Conservation (phyloP, 2,329 filamentous ascomycete genomes). For the Leptographium wingfieldii region DNA sequence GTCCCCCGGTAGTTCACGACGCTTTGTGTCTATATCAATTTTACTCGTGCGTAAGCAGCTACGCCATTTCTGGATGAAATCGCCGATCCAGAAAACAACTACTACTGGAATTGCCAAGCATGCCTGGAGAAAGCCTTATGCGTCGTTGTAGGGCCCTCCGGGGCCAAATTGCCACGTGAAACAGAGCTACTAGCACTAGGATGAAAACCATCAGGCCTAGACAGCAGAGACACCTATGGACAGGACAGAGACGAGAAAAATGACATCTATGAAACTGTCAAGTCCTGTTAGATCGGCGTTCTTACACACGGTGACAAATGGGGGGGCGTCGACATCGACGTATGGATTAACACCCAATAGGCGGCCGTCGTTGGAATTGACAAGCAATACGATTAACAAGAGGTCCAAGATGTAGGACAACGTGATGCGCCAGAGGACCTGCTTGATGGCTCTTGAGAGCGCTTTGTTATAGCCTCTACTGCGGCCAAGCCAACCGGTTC, state of each 20-base stretch:
- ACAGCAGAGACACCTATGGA: conserved; percentile 47
- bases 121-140: conserved; percentile 37
- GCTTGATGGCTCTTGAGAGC: conserved; percentile 72
- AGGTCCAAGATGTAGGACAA: conserved; percentile 42
- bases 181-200: conserved; percentile 42
- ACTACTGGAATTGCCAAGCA: conserved; percentile 43
- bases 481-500: conserved; percentile 65
- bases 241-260: conserved; percentile 45
- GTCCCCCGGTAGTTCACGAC: conserved; percentile 51
- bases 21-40: conserved; percentile 55
- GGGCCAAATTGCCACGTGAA: conserved; percentile 30
- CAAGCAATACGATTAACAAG: conserved; percentile 37
- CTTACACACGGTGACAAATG: conserved; percentile 45
- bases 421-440: conserved; percentile 51
- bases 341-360: conserved; percentile 36
- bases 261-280: conserved; percentile 44
- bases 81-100: conserved; percentile 36
- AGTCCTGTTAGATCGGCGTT: conserved; percentile 39
- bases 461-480: conserved; percentile 60
- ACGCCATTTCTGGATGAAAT: conserved; percentile 52
- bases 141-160: conserved; percentile 19
- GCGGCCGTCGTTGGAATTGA: conserved; percentile 30
- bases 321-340: conserved; percentile 32
- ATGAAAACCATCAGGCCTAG: conserved; percentile 46
- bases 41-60: conserved; percentile 43